These are phyloP conservation scores for Candida pseudoviswanathii DNA, from an alignment of 1,139 yeast genomes.

Conservation along the genomic window DNA sequence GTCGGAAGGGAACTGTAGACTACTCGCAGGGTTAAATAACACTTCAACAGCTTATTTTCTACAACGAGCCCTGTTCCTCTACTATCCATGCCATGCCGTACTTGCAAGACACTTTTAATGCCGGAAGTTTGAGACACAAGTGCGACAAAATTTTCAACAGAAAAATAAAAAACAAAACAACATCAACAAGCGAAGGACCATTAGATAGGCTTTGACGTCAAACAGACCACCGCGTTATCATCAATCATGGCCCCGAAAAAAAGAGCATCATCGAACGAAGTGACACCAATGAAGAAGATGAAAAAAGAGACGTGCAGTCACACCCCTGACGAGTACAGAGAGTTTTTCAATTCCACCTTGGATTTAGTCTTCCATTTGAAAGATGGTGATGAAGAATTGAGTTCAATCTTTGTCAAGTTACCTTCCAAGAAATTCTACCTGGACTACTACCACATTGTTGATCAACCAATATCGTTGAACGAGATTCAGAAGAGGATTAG, in stretches of 20 bases:
- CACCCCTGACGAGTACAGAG: constrained; percentile 25
- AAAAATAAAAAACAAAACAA: constrained; percentile 6
- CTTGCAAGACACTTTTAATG: too few relatives aligned
- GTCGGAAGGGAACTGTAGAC: too few relatives aligned
- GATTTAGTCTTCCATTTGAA: constrained; percentile 27
- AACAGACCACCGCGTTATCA: neutral
- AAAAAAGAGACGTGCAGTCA: constrained; percentile 16
- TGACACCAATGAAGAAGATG: constrained; percentile 16
- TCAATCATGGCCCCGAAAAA: constrained; percentile 30
- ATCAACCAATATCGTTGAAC: constrained; percentile 64
- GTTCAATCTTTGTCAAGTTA: constrained; percentile 61
- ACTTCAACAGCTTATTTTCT: too few relatives aligned
- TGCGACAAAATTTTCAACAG: constrained; percentile 2
- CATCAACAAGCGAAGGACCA: neutral
- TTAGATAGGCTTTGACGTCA: neutral
- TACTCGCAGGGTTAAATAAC: too few relatives aligned
- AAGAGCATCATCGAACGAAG: constrained; percentile 15
- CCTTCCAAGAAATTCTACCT: constrained; percentile 81
- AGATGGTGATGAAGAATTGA: constrained; percentile 36
- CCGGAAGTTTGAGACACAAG: neutral
- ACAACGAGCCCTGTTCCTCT: too few relatives aligned
- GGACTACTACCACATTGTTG: constrained; percentile 71
- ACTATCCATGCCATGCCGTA: too few relatives aligned
- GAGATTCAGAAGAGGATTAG: constrained; percentile 58
- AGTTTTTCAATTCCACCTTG: constrained; percentile 31